A percentile compares a stretch with the other conserved stretches of the same genome.
phyloP scores from a whole-genome alignment of 176 grass and related monocot genomes.

The Pontederia paniculata region DNA sequence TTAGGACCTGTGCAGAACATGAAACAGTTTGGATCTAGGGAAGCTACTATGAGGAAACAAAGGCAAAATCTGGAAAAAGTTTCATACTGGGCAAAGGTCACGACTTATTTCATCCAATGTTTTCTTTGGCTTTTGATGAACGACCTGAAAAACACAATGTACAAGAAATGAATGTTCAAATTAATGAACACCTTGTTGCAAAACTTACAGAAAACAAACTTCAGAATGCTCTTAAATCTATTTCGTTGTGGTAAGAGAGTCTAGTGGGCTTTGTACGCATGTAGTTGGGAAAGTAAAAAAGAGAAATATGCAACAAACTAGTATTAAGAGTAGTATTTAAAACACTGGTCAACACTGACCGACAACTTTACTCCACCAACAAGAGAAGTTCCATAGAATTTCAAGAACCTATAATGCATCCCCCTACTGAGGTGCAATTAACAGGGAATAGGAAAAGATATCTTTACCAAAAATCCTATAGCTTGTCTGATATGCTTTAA shows the following conservation, averaged over 20 bases:
- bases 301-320: slow-evolving; percentile 3
- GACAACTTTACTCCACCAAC: too few relatives aligned
- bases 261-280: too few relatives aligned
- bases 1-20: slow-evolving; percentile 54
- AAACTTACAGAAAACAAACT: too few relatives aligned
- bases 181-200: background rate
- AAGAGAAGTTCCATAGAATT: too few relatives aligned
- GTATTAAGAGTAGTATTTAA: too few relatives aligned
- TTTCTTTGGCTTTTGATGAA: slow-evolving; percentile 99
- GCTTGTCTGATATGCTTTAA: slow-evolving; percentile 94
- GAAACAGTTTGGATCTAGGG: slow-evolving; percentile 11
- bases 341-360: too few relatives aligned
- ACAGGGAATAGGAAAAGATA: background rate
- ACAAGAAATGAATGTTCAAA: background rate
- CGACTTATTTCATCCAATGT: slow-evolving; percentile 90
- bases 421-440: background rate
- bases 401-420: too few relatives aligned
- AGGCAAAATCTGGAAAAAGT: slow-evolving; percentile 15
- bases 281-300: background rate
- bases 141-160: slow-evolving; percentile 39
- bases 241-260: too few relatives aligned
- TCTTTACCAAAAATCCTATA: slow-evolving; percentile 85
- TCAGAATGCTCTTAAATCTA: too few relatives aligned
- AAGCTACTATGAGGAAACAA: slow-evolving; percentile 20
- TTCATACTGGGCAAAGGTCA: slow-evolving; percentile 86